Percentiles rank a stretch among this genome's conserved stretches.
Evolutionary conservation across 2,329 filamentous ascomycete species (phyloP).

Genomic region (Beauveria scarabaeidicola): DNA sequence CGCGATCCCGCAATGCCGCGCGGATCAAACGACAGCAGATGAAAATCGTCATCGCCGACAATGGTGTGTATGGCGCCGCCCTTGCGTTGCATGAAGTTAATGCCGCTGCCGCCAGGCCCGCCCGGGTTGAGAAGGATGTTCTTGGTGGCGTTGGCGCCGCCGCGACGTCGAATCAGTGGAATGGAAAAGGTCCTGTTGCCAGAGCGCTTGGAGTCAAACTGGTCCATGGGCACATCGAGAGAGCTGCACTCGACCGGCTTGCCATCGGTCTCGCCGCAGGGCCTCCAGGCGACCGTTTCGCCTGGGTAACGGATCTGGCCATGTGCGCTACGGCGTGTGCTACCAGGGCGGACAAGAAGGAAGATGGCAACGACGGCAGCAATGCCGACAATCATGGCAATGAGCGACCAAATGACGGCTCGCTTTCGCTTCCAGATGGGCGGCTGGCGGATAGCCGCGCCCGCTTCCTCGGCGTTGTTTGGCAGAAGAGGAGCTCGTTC

Average conservation of each 20-base stretch:
- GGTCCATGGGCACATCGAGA: constrained; percentile 39
- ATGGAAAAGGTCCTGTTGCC: constrained; percentile 34
- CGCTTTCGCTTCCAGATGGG: constrained; percentile 7
- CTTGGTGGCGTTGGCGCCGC: constrained; percentile 31
- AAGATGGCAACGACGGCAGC: neutral
- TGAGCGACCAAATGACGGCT: neutral
- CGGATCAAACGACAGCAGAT: constrained; percentile 40
- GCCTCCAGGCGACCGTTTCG: constrained; percentile 30
- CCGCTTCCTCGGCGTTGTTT: constrained; percentile 2
- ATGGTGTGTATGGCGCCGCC: constrained; percentile 29
- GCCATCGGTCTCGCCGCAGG: constrained; percentile 29
- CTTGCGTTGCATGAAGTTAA: constrained; percentile 27
- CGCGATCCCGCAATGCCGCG: constrained; percentile 30
- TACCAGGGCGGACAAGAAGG: constrained; percentile 1
- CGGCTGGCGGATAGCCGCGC: neutral
- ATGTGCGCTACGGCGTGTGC: neutral
- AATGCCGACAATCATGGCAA: neutral
- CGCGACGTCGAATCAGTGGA: constrained; percentile 35
- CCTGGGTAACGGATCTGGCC: constrained; percentile 19
- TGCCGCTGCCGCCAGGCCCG: constrained; percentile 38
- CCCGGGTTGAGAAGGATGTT: constrained; percentile 40
- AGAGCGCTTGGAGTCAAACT: constrained; percentile 28
- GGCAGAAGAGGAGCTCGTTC: constrained; percentile 3
- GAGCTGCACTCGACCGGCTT: constrained; percentile 33
- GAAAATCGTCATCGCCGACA: constrained; percentile 33